phyloP scores from a whole-genome alignment of 768 basidiomycete genomes.

The Calocybe indica region DNA sequence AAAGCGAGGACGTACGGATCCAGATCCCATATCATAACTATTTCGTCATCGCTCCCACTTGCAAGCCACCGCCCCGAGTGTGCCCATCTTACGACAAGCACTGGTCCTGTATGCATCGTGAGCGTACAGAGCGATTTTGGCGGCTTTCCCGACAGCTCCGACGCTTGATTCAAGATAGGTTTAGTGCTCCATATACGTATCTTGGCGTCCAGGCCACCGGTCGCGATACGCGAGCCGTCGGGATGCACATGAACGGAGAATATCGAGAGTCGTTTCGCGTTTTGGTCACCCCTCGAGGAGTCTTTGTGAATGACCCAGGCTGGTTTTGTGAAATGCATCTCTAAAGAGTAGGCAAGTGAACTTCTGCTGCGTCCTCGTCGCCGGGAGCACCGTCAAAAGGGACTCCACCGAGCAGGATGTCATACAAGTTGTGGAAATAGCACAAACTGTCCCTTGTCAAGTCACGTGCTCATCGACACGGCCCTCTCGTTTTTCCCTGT shows the following conservation, averaged over 20 bases:
- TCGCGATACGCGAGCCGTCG: constrained; percentile 94
- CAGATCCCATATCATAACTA: constrained; percentile 95
- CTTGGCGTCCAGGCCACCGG: constrained; percentile 93
- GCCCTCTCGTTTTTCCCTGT: too few species aligned
- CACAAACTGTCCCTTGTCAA: neutral
- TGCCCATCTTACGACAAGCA: constrained; percentile 89
- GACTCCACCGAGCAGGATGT: neutral
- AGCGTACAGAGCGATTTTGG: constrained; percentile 89
- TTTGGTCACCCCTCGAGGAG: constrained; percentile 53
- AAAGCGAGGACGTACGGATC: constrained; percentile 69
- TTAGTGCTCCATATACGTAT: constrained; percentile 97
- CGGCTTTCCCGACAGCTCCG: constrained; percentile 62
- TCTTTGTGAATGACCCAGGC: constrained; percentile 85
- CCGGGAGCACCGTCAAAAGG: neutral
- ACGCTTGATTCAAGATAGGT: constrained; percentile 76
- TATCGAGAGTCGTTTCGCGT: constrained; percentile 71
- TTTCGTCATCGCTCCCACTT: constrained; percentile 93
- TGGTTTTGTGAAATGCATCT: constrained; percentile 85
- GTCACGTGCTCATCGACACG: too few species aligned
- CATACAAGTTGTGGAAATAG: neutral
- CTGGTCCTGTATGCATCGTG: constrained; percentile 90
- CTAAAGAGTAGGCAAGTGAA: neutral
- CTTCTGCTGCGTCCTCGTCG: neutral
- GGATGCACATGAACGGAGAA: constrained; percentile 94
- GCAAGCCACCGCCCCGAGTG: constrained; percentile 92